These are phyloP conservation scores for Tetrahymena borealis DNA, from an alignment of 73 alveolate species.

Conservation along the genomic window DNA sequence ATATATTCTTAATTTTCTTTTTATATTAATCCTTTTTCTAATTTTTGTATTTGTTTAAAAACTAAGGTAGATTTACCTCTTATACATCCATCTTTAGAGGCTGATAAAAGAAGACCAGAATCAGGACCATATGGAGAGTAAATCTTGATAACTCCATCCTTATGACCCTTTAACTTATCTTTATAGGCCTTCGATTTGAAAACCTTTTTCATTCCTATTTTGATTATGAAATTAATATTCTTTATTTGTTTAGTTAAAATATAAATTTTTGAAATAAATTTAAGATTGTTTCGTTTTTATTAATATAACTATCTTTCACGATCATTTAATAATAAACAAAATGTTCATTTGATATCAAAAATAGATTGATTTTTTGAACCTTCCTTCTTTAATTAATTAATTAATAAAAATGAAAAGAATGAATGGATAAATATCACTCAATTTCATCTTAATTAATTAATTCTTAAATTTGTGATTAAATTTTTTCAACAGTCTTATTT, in stretches of 20 bases:
- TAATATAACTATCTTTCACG: background rate
- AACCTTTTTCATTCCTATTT: background rate
- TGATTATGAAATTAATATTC: background rate
- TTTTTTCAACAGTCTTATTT: too few species aligned
- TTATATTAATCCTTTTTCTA: background rate
- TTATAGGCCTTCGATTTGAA: slow-evolving; percentile 52
- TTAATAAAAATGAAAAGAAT: background rate
- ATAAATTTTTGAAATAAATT: background rate
- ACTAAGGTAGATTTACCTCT: slow-evolving; percentile 19
- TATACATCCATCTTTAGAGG: slow-evolving; percentile 69
- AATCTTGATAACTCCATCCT: slow-evolving; percentile 58
- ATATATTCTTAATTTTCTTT: background rate
- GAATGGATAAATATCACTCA: background rate
- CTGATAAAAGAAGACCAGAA: slow-evolving; percentile 54
- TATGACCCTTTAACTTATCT: slow-evolving; percentile 64
- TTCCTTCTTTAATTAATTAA: too few species aligned
- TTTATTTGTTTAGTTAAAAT: background rate
- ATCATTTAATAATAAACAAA: background rate
- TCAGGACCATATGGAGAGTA: slow-evolving; percentile 61
- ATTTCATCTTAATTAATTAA: background rate
- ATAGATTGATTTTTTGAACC: too few species aligned
- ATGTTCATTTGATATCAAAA: background rate
- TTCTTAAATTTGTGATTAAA: background rate
- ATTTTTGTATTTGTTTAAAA: too few species aligned
- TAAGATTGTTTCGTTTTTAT: background rate